Percentiles rank a stretch among this genome's conserved stretches.
Evolutionary conservation across 2,329 filamentous ascomycete species (phyloP).

Genomic region (Madurella fahalii): DNA sequence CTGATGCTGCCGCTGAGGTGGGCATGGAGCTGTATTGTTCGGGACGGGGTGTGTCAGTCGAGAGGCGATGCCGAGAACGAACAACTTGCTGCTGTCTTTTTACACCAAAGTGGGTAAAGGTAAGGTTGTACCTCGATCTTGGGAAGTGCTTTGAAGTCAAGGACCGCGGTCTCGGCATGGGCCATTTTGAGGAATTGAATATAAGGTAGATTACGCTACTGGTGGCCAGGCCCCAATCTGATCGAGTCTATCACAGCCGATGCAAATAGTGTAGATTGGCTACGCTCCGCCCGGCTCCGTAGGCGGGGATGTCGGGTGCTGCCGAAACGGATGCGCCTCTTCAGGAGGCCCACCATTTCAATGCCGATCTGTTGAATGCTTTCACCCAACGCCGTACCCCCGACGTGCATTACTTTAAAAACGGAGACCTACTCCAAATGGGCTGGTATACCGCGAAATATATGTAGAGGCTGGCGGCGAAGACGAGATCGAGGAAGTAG

Average conservation of each 20-base stretch:
- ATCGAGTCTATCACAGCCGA: too few relatives aligned
- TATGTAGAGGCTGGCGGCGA: neutral
- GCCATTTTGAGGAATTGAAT: neutral
- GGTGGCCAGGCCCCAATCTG: too few relatives aligned
- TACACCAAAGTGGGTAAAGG: slow-evolving; percentile 53
- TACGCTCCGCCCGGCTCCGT: slow-evolving; percentile 4
- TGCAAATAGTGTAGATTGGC: too few relatives aligned
- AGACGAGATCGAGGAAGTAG: too few relatives aligned
- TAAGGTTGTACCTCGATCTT: slow-evolving; percentile 48
- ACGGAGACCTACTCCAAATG: too few relatives aligned
- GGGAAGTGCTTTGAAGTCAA: slow-evolving; percentile 37
- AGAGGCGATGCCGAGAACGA: too few relatives aligned
- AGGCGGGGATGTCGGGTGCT: neutral
- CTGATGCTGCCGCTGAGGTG: too few relatives aligned
- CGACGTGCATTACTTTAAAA: too few relatives aligned
- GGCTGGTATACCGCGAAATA: neutral
- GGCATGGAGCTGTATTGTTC: too few relatives aligned
- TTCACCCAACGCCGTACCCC: neutral
- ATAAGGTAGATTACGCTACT: too few relatives aligned
- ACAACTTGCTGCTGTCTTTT: slow-evolving; percentile 48
- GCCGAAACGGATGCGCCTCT: slow-evolving; percentile 9
- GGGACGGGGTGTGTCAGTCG: too few relatives aligned
- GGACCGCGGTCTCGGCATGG: neutral
- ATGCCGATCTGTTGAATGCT: slow-evolving; percentile 4
- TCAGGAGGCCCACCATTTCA: neutral